phyloP scores from a whole-genome alignment of 106 monocot genomes.

The Acorus calamus region DNA sequence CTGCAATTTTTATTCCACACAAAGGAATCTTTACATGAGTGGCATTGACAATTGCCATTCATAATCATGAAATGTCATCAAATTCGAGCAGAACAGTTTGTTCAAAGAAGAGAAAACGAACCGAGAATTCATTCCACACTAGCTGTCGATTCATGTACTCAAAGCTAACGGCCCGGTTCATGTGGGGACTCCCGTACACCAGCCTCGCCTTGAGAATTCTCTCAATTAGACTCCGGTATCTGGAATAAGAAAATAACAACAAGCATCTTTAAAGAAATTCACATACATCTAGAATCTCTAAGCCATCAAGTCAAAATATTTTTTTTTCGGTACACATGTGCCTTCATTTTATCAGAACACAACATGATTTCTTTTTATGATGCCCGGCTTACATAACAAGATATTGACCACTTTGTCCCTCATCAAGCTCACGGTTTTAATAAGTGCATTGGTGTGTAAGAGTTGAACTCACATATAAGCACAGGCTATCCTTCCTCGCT shows the following conservation, averaged over 20 bases:
- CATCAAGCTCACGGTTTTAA: too few species aligned
- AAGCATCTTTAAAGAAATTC: not conserved
- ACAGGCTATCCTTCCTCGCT: too few species aligned
- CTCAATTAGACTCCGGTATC: conserved; percentile 93
- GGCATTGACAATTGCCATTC: not conserved
- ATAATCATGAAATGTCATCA: not conserved
- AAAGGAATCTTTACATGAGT: not conserved
- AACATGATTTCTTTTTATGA: too few species aligned
- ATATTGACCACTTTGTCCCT: too few species aligned
- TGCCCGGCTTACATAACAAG: too few species aligned
- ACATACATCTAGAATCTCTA: too few species aligned
- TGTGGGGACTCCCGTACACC: conserved; percentile 97
- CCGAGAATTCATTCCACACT: conserved; percentile 99
- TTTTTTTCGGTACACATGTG: too few species aligned
- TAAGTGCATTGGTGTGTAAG: too few species aligned
- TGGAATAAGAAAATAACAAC: conserved; percentile 22
- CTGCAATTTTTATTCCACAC: conserved; percentile 25
- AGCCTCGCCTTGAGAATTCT: conserved; percentile 82
- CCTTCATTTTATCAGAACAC: too few species aligned
- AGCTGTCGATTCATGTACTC: conserved; percentile 99
- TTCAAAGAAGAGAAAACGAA: conserved; percentile 22
- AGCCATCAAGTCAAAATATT: too few species aligned
- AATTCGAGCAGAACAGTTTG: not conserved
- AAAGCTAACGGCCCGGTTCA: conserved; percentile 97
- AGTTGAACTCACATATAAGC: too few species aligned